Conservation (phyloP, 192 early-diverging fungal species). For the Coemansia sp. region DNA sequence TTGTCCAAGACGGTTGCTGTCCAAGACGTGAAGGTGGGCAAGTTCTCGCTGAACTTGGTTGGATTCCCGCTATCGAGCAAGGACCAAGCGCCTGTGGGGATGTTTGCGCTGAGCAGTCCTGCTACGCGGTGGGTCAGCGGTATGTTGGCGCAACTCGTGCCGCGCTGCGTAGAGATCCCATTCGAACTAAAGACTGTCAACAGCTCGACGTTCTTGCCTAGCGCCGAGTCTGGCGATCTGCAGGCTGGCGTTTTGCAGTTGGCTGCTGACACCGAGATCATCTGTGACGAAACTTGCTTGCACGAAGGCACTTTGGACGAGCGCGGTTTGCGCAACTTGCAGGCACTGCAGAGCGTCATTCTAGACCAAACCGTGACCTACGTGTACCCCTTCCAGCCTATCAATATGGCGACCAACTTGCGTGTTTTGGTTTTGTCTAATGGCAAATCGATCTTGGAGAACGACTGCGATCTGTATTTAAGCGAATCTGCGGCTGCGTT, state of each 20-base stretch:
- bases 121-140: conserved; percentile 42
- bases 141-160: conserved; percentile 56
- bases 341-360: conserved; percentile 63
- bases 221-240: conserved; percentile 59
- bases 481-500: conserved; percentile 23
- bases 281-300: conserved; percentile 74
- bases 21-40: conserved; percentile 63
- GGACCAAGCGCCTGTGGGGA: not conserved
- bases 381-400: conserved; percentile 69
- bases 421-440: conserved; percentile 65
- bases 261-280: conserved; percentile 57
- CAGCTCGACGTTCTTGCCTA: conserved; percentile 59
- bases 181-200: conserved; percentile 67
- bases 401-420: conserved; percentile 70
- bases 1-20: conserved; percentile 57
- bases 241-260: conserved; percentile 68
- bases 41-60: conserved; percentile 68
- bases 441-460: conserved; percentile 69
- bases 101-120: conserved; percentile 28
- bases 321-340: conserved; percentile 70
- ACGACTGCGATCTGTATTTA: conserved; percentile 61
- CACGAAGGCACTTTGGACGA: conserved; percentile 70
- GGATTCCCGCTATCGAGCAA: conserved; percentile 40
- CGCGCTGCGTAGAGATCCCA: conserved; percentile 62
- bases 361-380: conserved; percentile 66